phyloP scores from a whole-genome alignment of 352 stramenopile species.

The Achlya hypogyna region DNA sequence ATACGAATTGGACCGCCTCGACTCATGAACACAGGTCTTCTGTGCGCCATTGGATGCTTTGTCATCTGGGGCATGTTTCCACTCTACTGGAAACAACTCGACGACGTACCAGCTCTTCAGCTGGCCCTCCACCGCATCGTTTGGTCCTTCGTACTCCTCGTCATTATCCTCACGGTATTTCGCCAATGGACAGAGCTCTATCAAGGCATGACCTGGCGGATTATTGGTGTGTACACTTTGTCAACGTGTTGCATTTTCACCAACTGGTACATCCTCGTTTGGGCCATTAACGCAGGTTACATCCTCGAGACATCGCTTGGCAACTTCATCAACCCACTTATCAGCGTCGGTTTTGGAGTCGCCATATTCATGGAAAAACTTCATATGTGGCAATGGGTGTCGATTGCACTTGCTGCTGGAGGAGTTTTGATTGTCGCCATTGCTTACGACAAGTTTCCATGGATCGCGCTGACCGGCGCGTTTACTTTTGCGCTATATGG shows the following conservation, averaged over 20 bases:
- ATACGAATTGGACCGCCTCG: neutral
- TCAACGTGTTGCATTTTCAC: neutral
- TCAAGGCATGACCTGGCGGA: neutral
- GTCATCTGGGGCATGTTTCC: conserved; percentile 13
- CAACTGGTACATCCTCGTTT: conserved; percentile 5
- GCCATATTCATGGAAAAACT: conserved; percentile 5
- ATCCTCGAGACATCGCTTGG: conserved; percentile 10
- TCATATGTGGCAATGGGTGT: neutral
- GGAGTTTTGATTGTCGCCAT: conserved; percentile 5
- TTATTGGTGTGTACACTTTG: neutral
- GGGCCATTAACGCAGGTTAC: conserved; percentile 11
- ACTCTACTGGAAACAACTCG: conserved; percentile 17
- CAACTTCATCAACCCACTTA: conserved; percentile 16
- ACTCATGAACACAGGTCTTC: neutral
- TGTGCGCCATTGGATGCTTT: neutral
- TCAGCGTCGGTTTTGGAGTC: conserved; percentile 9
- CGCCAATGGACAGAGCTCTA: neutral
- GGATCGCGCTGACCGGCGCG: conserved; percentile 10
- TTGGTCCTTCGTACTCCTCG: conserved; percentile 2
- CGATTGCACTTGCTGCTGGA: neutral
- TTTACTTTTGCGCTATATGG: conserved; percentile 10
- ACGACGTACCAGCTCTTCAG: neutral
- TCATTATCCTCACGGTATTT: neutral
- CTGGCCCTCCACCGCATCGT: conserved; percentile 8
- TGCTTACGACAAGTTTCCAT: conserved; percentile 17